Evolutionary conservation across 768 basidiomycete genomes (phyloP), one percentile per base, ranked within the genome.

Genomic region (Amanita jacksonii): DNA sequence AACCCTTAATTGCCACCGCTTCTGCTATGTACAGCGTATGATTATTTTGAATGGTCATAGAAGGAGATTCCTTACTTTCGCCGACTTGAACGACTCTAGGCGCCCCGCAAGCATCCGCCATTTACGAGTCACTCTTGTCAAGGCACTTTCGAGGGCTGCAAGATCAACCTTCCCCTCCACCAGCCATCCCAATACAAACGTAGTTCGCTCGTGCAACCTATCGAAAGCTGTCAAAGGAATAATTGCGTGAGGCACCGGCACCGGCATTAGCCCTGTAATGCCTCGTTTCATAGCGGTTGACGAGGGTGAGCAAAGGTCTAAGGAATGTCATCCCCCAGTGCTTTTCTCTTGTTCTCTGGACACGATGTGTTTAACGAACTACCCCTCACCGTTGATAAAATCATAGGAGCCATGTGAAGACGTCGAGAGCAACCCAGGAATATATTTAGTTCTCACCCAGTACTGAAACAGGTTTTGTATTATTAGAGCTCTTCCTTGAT

Each of bases 101-200:
- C 63, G 51, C 13, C 61, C 63, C 25, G 62, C 53, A 13, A 65
- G 51, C 32, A 58, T 44, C 19, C 60, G 58, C 63, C 63, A 65
- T 49, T 62, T 65, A 23, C 48, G 45, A 8, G 54, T 59, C 16
- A 63, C 32, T 8, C 53, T 52, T 3, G 47, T 28, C 24, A 65
- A 48, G 4, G 60, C 61, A 28, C 34, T 38, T 8, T 43, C 38
- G 10, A 65, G 31, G 28, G 53, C 54, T 19, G 56, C 37, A 12
- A 44, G 45, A 45, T 65, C 58, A 30, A 65, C 51, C 19, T 44
- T 49, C 9, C 63, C 63, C 47, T 61, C 53, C 1, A 65, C 57
- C 4, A 65, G 50, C 63, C 63, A 65, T 19, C 60, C 63, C 12
- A 60, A 62, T 15, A 60, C 41, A 41, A 62, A 59, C 8, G 55